A percentile compares a stretch with the other conserved stretches of the same genome.
These are phyloP conservation scores for Rhynchospora tenuis DNA, from an alignment of 176 grass and related monocot genomes.

Conservation along the genomic window DNA sequence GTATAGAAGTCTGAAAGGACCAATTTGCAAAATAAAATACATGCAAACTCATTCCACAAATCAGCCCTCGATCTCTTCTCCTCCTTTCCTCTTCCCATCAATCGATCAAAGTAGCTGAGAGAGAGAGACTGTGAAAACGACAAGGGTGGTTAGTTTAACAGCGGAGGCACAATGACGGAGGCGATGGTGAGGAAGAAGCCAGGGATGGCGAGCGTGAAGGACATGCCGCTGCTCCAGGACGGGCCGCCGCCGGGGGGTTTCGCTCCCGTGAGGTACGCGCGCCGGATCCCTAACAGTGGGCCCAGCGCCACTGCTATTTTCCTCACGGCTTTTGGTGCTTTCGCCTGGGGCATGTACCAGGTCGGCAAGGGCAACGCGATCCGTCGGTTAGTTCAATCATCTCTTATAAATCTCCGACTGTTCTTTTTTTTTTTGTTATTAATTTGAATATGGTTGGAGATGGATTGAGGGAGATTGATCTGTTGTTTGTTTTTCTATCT, in stretches of 20 bases:
- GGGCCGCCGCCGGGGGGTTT: conserved; percentile 89
- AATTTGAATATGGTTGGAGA: not conserved
- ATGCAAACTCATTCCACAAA: not conserved
- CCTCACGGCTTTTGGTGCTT: conserved; percentile 67
- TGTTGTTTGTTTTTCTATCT: not conserved
- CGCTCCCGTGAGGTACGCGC: conserved; percentile 80
- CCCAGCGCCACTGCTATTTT: conserved; percentile 81
- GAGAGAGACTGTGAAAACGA: not conserved
- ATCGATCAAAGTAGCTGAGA: conserved; percentile 9
- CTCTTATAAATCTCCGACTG: not conserved
- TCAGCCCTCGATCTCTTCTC: not conserved
- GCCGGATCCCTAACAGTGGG: conserved; percentile 76
- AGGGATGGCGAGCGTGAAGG: conserved; percentile 88
- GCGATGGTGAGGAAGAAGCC: conserved; percentile 73
- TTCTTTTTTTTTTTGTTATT: not conserved
- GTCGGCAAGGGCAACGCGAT: conserved; percentile 94
- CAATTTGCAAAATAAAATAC: not conserved
- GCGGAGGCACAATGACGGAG: conserved; percentile 67
- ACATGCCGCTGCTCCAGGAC: conserved; percentile 95
- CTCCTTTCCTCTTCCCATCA: not conserved
- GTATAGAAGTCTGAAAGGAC: not conserved
- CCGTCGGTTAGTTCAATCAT: conserved; percentile 48
- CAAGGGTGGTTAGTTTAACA: not conserved
- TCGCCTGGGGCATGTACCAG: conserved; percentile 95
- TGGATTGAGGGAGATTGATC: not conserved